Evolutionary conservation across 495 filamentous ascomycete species (phyloP), one percentile per base, ranked within the genome.

Genomic region (Aspergillus avenaceus): DNA sequence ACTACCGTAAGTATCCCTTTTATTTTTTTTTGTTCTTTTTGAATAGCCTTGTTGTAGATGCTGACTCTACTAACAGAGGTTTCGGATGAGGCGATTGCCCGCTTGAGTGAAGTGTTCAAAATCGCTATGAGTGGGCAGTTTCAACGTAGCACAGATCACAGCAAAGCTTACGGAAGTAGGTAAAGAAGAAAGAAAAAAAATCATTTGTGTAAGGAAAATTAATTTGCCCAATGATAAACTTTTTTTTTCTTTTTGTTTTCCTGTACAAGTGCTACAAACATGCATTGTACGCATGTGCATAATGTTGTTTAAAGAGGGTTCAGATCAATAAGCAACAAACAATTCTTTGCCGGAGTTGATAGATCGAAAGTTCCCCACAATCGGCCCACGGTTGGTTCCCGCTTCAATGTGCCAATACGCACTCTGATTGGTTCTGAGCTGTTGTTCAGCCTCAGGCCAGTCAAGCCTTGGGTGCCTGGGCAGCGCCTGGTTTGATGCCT

Each of bases 41-140:
- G 21, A 32, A 8, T 16, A n/a, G 8, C 28, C 29, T 47, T 26
- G 45, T 12, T 7, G 34, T 3, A 38, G 28, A 23, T 43, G 48
- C 63, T 73, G 48, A 74, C 60, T 40, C 52, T 23, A 16, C n/a
- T 59, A 24, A 43, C 66, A 76, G 73, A 76, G 68, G 66, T 74
- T 6, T 74, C 73, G 21, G 69, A 71, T 25, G 67, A 73, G 45
- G 65, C 73, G 13, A 63, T 76, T 34, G 36, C 54, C 3, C 65
- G 67, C 9, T 58, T 76, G 19, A 67, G 64, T n/a, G 58, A 70
- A 29, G 70, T 71, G 1, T 76, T 76, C 46, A 63, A 72, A 38
- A 44, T 56, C 13, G 71, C 69, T 12, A 41, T 74, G 43, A 67
- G 62, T 34, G 73, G 73, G 0, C 42, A 69, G 7, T 71, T 58